Conservation (phyloP, 2,329 filamentous ascomycete genomes). For the Zasmidium cellare region DNA sequence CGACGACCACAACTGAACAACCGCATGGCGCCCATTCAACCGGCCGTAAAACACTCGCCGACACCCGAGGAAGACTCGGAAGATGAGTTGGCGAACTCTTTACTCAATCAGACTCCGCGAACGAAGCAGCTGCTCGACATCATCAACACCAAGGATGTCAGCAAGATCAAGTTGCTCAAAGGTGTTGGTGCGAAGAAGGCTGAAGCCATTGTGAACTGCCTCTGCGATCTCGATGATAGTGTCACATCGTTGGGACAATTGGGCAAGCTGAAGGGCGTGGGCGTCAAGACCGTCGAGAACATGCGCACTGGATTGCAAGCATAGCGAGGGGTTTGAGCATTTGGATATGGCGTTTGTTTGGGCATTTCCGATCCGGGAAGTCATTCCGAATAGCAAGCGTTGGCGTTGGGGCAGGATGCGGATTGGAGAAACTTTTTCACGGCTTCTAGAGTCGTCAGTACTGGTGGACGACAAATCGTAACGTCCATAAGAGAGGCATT, state of each 20-base stretch:
- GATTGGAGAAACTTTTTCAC: neutral
- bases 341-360: neutral
- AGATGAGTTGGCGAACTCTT: constrained; percentile 30
- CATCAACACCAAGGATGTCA: constrained; percentile 70
- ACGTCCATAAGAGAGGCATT: neutral
- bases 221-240: constrained; percentile 46
- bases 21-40: constrained; percentile 5
- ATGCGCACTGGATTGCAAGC: constrained; percentile 43
- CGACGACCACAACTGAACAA: constrained; percentile 24
- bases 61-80: constrained; percentile 27
- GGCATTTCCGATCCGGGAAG: neutral
- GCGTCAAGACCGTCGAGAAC: constrained; percentile 51
- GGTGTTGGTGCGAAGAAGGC: constrained; percentile 75
- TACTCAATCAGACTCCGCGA: constrained; percentile 51
- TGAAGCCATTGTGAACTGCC: constrained; percentile 50
- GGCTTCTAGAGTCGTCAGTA: neutral
- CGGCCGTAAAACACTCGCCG: constrained; percentile 17
- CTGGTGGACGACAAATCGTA: no score
- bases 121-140: constrained; percentile 66
- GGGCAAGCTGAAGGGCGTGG: constrained; percentile 50
- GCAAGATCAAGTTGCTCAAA: constrained; percentile 64
- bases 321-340: neutral
- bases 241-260: constrained; percentile 45
- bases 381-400: neutral
- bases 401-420: neutral